Evolutionary conservation across 1,284 basidiomycete species (phyloP), one percentile per base, ranked within the genome.

Genomic region (Cutaneotrichosporon sp.): DNA sequence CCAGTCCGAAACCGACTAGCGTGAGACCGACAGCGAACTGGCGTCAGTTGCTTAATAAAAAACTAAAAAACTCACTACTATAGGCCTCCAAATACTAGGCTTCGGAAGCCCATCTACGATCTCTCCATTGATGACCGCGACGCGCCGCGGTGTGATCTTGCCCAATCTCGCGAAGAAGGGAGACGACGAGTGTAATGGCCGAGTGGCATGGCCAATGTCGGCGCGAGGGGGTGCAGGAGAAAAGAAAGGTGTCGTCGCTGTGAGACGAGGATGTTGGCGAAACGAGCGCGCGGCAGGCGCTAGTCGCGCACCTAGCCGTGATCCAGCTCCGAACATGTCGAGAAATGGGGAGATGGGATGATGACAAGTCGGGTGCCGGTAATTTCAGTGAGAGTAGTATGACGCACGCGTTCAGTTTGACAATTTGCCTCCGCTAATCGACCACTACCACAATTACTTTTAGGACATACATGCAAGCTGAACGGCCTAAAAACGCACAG

Each of bases 61-160:
- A n/a, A n/a, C n/a, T n/a, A n/a, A n/a, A n/a, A n/a, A n/a, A 74
- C 78, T 69, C 63, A 81, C 80, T 0, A 76, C 55, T 40, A 80
- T 74, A 0, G 80, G 80, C 26, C 72, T 63, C 75, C 59, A 59
- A 22, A 66, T 62, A 30, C 65, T 62, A 10, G 51, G 57, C 52
- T 58, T 49, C 4, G 62, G 59, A 26, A 65, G 36, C 5, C 58
- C 63, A 21, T 62, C 59, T 1, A 52, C 63, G 26, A 53, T 57
- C 56, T 60, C 58, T 4, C 59, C 63, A 9, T 60, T 60, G 26
- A 61, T 32, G 3, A 65, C 46, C 11, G 64, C 64, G 2, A 65
- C 61, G 38, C 64, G 64, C 31, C 42, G 38, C 11, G 64, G 64
- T 38, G 34, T 62, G 38, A 65, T 65, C 36, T 40, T 52, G 14